phyloP scores from a whole-genome alignment of 2,329 filamentous ascomycete species.

The Talaromyces verruculosus region DNA sequence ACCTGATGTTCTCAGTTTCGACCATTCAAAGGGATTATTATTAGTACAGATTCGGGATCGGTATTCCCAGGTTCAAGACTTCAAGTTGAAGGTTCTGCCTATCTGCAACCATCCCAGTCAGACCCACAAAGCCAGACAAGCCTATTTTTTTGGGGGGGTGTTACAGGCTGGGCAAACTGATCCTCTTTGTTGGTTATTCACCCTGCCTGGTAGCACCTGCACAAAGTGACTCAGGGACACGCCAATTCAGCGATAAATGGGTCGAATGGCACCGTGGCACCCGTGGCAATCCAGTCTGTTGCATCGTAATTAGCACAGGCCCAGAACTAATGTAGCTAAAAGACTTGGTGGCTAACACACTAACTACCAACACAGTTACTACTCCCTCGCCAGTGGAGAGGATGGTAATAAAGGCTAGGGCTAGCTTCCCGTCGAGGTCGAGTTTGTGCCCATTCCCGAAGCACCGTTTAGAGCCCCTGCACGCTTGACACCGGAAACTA shows the following conservation, averaged over 20 bases:
- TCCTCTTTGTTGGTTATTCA: background rate
- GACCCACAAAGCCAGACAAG: background rate
- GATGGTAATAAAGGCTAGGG: background rate
- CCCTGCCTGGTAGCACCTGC: background rate
- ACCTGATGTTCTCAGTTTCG: background rate
- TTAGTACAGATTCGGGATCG: background rate
- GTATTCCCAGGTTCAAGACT: background rate
- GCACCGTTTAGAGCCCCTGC: conserved; percentile 19
- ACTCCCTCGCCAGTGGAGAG: background rate
- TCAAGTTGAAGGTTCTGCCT: background rate
- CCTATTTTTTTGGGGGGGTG: background rate
- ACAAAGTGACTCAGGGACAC: background rate
- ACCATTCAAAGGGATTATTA: background rate
- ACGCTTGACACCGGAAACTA: conserved; percentile 22
- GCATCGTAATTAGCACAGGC: conserved; percentile 1
- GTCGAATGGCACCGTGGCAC: conserved; percentile 8
- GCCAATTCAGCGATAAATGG: background rate
- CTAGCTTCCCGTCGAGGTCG: background rate
- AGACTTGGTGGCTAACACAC: background rate
- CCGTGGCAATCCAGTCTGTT: conserved; percentile 2
- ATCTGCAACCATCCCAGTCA: background rate
- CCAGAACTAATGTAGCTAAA: conserved; percentile 5
- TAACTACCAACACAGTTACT: background rate
- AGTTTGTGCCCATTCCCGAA: background rate
- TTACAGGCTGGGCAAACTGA: background rate